Base-by-base conservation (phyloP, 2,329 filamentous ascomycete species). In the Kalaharituber pfeilii region DNA sequence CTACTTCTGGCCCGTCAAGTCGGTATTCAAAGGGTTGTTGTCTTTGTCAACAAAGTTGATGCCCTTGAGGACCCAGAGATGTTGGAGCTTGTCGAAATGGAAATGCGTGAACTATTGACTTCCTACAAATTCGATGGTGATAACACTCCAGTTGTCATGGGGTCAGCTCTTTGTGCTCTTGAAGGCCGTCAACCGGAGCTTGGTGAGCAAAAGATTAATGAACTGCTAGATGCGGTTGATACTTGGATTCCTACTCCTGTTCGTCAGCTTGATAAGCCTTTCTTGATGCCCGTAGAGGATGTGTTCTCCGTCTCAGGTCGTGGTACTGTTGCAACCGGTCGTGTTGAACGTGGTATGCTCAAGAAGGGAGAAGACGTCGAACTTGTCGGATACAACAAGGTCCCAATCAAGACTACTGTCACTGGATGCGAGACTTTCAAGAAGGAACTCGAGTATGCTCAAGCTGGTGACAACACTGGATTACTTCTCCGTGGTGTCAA, bases 371-470 rank as follows among this genome's bases (percentile, higher is more conserved):
- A 81, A 60, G 91, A 98, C 68, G 80, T 98, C 62, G 91, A 98
- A 76, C 79, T 98, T 61, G 78, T 98, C 58, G 91, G 91, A 69
- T 94, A 91, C 75, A 80, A 82, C 63, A 71, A 73, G 55, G 77
- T 80, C 47, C 73, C 86, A 62, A 85, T 96, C 76, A 95, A 93
- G 81, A 96, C 91, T 71, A 96, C 95, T 78, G 89, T 98, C 62
- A 98, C 91, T 67, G 93, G 98, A 68, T 96, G 98, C 64, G 91
- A 98, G 77, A 98, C 89, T 62, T 98, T 98, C 79, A 95, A 96
- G 79, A 98, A 98, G 80, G 93, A 87, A 50, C 96, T 91, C 72
- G 88, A 95, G 56, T 86, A 94, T 73, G 94, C 89, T 56, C 80
- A 85, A 65, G 91, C 91, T 59, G 91, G 91, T 70, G 91, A 98